phyloP scores from a whole-genome alignment of 2,329 filamentous ascomycete species.

The Colletotrichum sp. region DNA sequence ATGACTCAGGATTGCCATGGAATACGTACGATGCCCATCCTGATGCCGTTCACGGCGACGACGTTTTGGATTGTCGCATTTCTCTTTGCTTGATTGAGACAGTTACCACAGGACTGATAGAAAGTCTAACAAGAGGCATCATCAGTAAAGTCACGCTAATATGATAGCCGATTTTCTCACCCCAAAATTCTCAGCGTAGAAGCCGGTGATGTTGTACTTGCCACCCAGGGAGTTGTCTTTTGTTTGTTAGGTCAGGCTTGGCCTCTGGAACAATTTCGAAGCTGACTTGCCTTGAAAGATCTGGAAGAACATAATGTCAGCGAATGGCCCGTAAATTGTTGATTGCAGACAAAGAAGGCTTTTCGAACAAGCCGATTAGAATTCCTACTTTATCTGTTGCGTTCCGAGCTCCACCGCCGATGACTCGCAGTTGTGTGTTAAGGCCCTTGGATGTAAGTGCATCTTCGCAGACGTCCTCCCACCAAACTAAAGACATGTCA shows the following conservation, averaged over 20 bases:
- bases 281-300: slow-evolving; percentile 28
- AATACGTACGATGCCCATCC: slow-evolving; percentile 29
- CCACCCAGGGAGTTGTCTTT: slow-evolving; percentile 31
- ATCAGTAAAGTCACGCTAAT: not conserved
- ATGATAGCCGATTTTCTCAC: not conserved
- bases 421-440: slow-evolving; percentile 32
- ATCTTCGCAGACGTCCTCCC: slow-evolving; percentile 34
- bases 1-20: not conserved
- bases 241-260: not conserved
- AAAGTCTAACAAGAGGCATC: slow-evolving; percentile 20
- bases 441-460: slow-evolving; percentile 31
- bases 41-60: slow-evolving; percentile 26
- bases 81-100: slow-evolving; percentile 28
- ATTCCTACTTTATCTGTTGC: slow-evolving; percentile 30
- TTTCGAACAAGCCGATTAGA: not conserved
- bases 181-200: slow-evolving; percentile 31
- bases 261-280: not conserved
- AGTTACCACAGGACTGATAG: slow-evolving; percentile 33
- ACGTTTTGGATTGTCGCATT: slow-evolving; percentile 32
- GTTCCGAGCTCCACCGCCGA: slow-evolving; percentile 30
- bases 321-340: rapidly evolving
- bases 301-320: not conserved
- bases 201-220: slow-evolving; percentile 35
- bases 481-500: slow-evolving; percentile 26
- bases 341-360: not conserved